phyloP scores from a whole-genome alignment of 2,329 filamentous ascomycete species.

The Colletotrichum tropicale region DNA sequence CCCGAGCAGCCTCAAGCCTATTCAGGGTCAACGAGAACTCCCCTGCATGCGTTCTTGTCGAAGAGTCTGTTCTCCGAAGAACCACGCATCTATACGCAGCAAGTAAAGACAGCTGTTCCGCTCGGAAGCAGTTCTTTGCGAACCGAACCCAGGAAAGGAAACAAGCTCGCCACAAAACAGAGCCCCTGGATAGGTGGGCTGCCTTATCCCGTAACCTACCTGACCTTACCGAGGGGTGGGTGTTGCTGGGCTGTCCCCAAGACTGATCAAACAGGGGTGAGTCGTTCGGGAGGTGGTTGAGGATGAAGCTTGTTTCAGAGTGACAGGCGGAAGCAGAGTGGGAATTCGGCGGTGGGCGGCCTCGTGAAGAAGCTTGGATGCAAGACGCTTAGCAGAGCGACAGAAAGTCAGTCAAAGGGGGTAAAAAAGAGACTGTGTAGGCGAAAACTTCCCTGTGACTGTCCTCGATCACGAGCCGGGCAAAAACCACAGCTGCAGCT shows the following conservation, averaged over 20 bases:
- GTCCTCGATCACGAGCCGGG: neutral
- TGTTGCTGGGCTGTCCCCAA: neutral
- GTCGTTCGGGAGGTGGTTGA: neutral
- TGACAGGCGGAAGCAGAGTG: neutral
- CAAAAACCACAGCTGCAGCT: neutral
- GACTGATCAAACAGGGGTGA: neutral
- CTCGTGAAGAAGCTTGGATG: neutral
- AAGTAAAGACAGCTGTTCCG: neutral
- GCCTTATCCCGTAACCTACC: neutral
- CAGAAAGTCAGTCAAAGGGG: neutral
- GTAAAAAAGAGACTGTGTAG: neutral
- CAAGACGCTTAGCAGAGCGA: neutral
- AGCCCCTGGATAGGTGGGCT: neutral
- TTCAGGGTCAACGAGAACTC: neutral
- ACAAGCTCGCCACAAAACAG: neutral
- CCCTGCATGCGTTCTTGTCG: neutral
- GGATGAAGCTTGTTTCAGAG: slow-evolving; percentile 18
- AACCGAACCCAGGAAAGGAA: neutral
- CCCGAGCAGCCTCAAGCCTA: neutral
- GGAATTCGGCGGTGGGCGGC: neutral
- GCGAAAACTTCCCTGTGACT: neutral
- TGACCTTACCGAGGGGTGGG: neutral
- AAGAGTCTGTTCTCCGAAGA: neutral
- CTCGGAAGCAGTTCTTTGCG: neutral
- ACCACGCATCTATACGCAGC: neutral